Evolutionary conservation across 2,329 filamentous ascomycete species (phyloP), one percentile per base, ranked within the genome.

Genomic region (Lecanicillium sp.): DNA sequence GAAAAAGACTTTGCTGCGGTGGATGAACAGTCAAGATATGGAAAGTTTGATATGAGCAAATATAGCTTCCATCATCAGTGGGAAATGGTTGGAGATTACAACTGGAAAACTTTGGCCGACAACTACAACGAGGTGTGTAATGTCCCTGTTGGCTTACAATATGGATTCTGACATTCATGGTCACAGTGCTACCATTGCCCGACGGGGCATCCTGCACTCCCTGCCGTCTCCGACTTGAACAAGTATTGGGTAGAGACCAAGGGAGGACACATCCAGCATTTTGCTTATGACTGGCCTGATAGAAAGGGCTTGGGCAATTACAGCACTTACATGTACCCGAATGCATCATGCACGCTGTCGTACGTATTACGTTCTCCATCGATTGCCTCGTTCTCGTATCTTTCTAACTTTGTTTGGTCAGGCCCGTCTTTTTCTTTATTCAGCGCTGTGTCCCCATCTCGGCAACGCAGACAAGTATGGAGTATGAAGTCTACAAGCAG

Each of bases 171-270:
- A 29, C 19, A 19, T 27, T 12, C 20, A 17, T 20, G 16, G 27
- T 18, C 19, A 11, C 16, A 47, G 44, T 51, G 48, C 52, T 72
- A 71, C 49, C 69, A 72, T 51, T 78, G 74, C 59, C 67, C 68
- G 33, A 73, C 69, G 1, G 69, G 73, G 2, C 75, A 79, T 47
- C 73, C 76, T 3, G 71, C 75, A 42, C 70, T 78, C 27, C 64
- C 71, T 4, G 60, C 63, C 33, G 62, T 79, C 13, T 66, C 74
- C 32, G 71, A 79, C 42, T 64, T 79, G 30, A 64, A 68, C 43
- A 68, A 68, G 5, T 79, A 78, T 55, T 57, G 60, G 32, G 70
- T 74, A 37, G 60, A 70, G 44, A 66, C 67, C 22, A 63, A 66
- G 43, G 62, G 58, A 15, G 62, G 58, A 2, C 63, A 71, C 29